A percentile compares a stretch with the other conserved stretches of the same genome.
These are phyloP conservation scores for Prunus persica DNA, from an alignment of 306 rosid genomes.

Conservation along the genomic window DNA sequence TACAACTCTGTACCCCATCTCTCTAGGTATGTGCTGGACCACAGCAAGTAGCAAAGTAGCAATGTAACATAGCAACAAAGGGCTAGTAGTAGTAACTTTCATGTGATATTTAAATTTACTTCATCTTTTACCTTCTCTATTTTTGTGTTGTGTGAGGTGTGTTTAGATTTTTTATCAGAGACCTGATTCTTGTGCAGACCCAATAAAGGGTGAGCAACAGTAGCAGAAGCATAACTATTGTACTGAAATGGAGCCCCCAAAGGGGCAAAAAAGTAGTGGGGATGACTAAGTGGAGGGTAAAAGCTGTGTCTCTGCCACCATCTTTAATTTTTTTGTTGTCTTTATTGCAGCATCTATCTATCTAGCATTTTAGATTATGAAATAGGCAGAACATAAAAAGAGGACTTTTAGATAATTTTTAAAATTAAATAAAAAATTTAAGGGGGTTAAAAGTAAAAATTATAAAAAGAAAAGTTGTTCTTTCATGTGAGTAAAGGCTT, in stretches of 20 bases:
- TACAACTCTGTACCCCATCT: slow-evolving; percentile 26
- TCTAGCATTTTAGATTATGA: neutral
- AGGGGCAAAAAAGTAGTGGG: slow-evolving; percentile 25
- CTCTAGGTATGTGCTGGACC: slow-evolving; percentile 45
- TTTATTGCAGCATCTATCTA: neutral
- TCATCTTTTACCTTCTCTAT: neutral
- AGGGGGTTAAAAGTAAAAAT: neutral
- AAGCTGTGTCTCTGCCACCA: slow-evolving; percentile 21
- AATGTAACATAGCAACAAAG: slow-evolving; percentile 23
- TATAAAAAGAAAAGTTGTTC: neutral
- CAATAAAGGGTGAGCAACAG: slow-evolving; percentile 6
- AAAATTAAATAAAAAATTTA: neutral
- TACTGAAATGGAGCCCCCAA: slow-evolving; percentile 5
- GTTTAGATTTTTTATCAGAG: too few species aligned
- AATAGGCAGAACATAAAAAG: neutral
- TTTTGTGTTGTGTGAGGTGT: neutral
- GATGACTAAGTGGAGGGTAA: slow-evolving; percentile 41
- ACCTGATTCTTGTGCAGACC: neutral
- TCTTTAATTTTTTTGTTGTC: neutral
- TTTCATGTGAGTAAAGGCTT: slow-evolving; percentile 29
- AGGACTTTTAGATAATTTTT: neutral
- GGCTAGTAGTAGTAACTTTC: slow-evolving; percentile 1
- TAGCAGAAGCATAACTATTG: slow-evolving; percentile 7
- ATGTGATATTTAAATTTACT: slow-evolving; percentile 21
- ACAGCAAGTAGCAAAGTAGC: slow-evolving; percentile 16